Conservation (phyloP, 495 filamentous ascomycete species). For the Xylaria scruposa region DNA sequence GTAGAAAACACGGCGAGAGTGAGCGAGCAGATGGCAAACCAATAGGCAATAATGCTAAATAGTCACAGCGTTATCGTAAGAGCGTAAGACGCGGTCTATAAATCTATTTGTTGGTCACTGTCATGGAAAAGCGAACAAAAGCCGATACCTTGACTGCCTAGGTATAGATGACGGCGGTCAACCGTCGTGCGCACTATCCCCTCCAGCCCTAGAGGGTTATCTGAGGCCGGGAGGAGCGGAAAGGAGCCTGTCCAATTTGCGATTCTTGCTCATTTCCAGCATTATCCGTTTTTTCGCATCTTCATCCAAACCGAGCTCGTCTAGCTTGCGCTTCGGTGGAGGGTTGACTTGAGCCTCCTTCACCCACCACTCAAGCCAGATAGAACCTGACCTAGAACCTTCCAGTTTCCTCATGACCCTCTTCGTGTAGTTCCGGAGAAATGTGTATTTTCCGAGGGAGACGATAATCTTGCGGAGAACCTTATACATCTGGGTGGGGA, state of each 20-base stretch:
- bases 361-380: neutral
- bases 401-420: neutral
- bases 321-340: constrained; percentile 2
- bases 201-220: neutral
- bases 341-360: neutral
- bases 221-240: neutral
- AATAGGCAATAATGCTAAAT: neutral
- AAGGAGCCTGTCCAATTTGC: neutral
- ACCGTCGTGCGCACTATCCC: neutral
- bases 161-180: neutral
- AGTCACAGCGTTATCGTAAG: neutral
- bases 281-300: neutral
- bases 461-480: neutral
- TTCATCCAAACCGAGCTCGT: neutral
- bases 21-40: neutral
- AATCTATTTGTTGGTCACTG: neutral
- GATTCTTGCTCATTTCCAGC: neutral
- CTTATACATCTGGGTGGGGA: neutral
- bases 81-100: neutral
- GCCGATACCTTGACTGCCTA: neutral
- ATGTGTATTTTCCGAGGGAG: neutral
- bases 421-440: neutral
- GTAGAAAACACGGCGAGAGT: neutral
- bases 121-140: neutral
- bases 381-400: neutral